phyloP scores from a whole-genome alignment of 2,329 filamentous ascomycete species.

The Cladosporium sphaerospermum region DNA sequence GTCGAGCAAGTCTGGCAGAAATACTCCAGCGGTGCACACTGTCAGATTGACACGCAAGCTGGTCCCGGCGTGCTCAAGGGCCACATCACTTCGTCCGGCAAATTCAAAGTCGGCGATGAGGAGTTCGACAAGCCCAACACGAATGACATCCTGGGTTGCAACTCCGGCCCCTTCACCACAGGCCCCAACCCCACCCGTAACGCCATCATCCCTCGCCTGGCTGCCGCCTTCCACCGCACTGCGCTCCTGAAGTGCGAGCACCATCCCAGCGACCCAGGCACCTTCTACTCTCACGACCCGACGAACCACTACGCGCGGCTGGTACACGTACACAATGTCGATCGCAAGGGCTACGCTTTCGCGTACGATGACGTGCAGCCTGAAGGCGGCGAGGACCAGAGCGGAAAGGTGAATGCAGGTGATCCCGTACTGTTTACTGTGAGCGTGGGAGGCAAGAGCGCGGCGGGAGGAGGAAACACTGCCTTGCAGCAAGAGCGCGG shows the following conservation, averaged over 20 bases:
- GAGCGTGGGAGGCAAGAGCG: slow-evolving; percentile 39
- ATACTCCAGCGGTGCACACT: slow-evolving; percentile 39
- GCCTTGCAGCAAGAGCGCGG: slow-evolving; percentile 1
- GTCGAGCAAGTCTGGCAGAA: slow-evolving; percentile 49
- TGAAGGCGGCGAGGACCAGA: slow-evolving; percentile 49
- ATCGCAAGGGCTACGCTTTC: slow-evolving; percentile 60
- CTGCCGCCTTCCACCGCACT: slow-evolving; percentile 71
- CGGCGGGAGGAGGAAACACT: slow-evolving; percentile 8
- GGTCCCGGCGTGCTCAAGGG: slow-evolving; percentile 49
- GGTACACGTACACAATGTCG: slow-evolving; percentile 54
- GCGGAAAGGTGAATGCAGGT: slow-evolving; percentile 45
- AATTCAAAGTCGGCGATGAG: slow-evolving; percentile 41
- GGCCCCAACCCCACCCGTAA: slow-evolving; percentile 39
- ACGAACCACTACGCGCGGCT: slow-evolving; percentile 56
- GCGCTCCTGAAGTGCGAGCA: slow-evolving; percentile 51
- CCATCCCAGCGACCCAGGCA: slow-evolving; percentile 32
- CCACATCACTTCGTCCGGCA: slow-evolving; percentile 35
- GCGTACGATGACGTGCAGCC: slow-evolving; percentile 64
- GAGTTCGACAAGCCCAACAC: slow-evolving; percentile 55
- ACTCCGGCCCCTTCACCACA: slow-evolving; percentile 55
- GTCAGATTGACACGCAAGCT: slow-evolving; percentile 60
- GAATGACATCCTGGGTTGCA: slow-evolving; percentile 62
- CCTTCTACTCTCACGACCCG: slow-evolving; percentile 29
- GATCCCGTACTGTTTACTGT: slow-evolving; percentile 43
- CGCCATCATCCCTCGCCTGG: slow-evolving; percentile 67